Percentiles rank a stretch among this genome's conserved stretches.
These are phyloP conservation scores for Limnanthes douglasii DNA, from an alignment of 345 rosid genomes.

Conservation along the genomic window DNA sequence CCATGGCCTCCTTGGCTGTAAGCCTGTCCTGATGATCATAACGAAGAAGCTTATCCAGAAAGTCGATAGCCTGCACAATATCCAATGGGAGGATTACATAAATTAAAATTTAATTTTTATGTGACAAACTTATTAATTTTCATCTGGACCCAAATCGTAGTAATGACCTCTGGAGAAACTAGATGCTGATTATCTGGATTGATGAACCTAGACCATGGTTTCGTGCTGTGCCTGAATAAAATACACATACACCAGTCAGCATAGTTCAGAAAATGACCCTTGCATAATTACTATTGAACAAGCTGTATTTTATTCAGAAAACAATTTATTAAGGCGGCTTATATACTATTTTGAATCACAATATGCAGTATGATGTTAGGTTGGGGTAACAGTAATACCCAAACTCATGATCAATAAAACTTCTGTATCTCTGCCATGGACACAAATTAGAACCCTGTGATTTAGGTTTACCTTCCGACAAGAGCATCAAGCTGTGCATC, in stretches of 20 bases:
- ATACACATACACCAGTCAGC: not conserved
- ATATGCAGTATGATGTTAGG: too few species aligned
- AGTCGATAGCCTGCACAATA: constrained; percentile 74
- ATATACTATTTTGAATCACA: too few species aligned
- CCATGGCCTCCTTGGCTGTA: constrained; percentile 98
- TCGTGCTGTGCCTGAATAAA: constrained; percentile 78
- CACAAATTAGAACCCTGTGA: not conserved
- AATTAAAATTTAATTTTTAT: too few species aligned
- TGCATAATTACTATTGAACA: not conserved
- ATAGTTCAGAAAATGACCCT: constrained; percentile 1
- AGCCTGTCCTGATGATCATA: constrained; percentile 95
- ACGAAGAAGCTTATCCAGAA: constrained; percentile 79
- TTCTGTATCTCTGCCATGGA: not conserved
- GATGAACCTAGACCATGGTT: constrained; percentile 86
- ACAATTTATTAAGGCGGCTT: too few species aligned
- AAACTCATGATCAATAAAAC: too few species aligned
- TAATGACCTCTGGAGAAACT: constrained; percentile 74
- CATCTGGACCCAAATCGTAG: constrained; percentile 2
- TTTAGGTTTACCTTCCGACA: constrained; percentile 64
- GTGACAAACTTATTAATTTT: not conserved
- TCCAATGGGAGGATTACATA: too few species aligned
- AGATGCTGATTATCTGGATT: constrained; percentile 87
- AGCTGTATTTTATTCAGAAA: too few species aligned
- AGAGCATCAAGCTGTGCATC: constrained; percentile 91
- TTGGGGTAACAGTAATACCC: too few species aligned